Percentiles rank a stretch among this genome's conserved stretches.
Conservation (phyloP, 1,139 yeast species). For the Sporopachydermia cereana region DNA sequence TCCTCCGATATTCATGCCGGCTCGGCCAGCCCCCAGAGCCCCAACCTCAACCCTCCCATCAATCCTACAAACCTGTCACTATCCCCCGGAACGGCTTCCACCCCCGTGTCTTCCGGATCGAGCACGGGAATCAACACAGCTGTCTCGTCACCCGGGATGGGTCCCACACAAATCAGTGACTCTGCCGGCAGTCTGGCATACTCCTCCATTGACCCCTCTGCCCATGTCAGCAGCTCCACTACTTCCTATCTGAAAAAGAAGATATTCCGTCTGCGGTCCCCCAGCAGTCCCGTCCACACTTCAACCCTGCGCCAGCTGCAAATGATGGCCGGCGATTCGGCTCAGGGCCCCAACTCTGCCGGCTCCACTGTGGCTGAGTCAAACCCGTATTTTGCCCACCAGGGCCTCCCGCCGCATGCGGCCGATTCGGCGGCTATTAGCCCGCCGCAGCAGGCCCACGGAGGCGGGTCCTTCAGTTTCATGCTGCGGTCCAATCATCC, state of each 20-base stretch:
- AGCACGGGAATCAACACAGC: background rate
- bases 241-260: background rate
- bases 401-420: constrained; percentile 44
- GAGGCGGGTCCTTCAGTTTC: constrained; percentile 24
- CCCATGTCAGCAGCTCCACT: too few species aligned
- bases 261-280: background rate
- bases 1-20: too few species aligned
- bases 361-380: constrained; percentile 23
- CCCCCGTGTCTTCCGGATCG: background rate
- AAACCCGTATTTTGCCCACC: constrained; percentile 41
- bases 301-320: background rate
- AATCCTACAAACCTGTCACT: background rate
- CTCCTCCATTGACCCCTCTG: too few species aligned
- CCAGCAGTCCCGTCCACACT: background rate
- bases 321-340: background rate
- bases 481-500: constrained; percentile 21
- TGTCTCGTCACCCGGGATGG: background rate
- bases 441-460: constrained; percentile 12
- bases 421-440: constrained; percentile 12
- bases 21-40: background rate
- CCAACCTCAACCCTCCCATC: background rate
- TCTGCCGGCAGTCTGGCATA: too few species aligned
- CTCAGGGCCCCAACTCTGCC: background rate
- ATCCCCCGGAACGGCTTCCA: background rate
- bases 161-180: background rate